Evolutionary conservation across 768 basidiomycete genomes (phyloP).

Genomic region (Boletus vinaceobasis): DNA sequence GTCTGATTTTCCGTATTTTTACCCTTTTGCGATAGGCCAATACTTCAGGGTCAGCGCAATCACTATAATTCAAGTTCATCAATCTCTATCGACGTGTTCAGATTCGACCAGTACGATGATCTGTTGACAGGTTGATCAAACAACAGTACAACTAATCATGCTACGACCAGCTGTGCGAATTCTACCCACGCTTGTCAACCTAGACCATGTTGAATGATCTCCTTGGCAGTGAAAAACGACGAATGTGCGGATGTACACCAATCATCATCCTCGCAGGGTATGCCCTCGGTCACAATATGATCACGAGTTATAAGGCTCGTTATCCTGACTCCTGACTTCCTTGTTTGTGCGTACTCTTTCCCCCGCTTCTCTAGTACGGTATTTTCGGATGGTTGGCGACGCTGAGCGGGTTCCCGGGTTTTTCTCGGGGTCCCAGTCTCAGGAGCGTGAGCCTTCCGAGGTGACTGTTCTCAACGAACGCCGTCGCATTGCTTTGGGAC

Average conservation of each 20-base stretch:
- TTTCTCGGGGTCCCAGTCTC: neutral
- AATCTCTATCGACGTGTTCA: no score
- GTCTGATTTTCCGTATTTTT: no score
- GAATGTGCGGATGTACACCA: constrained; percentile 21
- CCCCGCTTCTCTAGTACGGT: constrained; percentile 1
- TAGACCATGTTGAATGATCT: neutral
- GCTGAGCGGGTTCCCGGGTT: neutral
- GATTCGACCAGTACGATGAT: no score
- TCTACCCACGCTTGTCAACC: constrained; percentile 11
- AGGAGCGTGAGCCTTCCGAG: neutral
- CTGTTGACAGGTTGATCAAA: neutral
- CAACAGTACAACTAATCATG: neutral
- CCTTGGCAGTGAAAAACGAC: constrained; percentile 10
- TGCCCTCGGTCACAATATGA: constrained; percentile 4
- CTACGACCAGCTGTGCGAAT: constrained; percentile 8
- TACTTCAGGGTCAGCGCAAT: no score
- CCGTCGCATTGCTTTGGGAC: constrained; percentile 71
- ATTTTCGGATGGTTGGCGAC: constrained; percentile 12
- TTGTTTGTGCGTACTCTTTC: neutral
- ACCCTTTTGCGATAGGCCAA: no score
- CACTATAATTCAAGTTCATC: no score
- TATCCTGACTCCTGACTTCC: neutral
- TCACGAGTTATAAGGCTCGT: constrained; percentile 13
- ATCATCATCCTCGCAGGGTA: constrained; percentile 9
- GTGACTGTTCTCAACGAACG: constrained; percentile 53